These are phyloP conservation scores for Termitomyces sp. DNA, from an alignment of 768 basidiomycete genomes.

Conservation along the genomic window DNA sequence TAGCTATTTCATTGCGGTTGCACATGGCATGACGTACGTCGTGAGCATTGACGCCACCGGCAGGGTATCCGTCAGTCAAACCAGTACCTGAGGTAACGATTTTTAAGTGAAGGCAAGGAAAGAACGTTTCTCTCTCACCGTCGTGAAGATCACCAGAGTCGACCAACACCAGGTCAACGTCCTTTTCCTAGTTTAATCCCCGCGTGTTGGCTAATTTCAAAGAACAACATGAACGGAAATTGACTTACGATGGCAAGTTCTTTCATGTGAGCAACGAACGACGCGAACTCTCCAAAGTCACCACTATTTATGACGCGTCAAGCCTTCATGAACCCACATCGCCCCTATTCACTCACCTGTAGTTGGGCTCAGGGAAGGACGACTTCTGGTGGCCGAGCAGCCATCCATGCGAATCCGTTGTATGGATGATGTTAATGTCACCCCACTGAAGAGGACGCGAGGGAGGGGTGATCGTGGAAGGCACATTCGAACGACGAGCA, in stretches of 20 bases:
- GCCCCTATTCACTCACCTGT: conserved; percentile 39
- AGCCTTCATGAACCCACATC: no score
- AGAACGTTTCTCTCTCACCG: conserved; percentile 28
- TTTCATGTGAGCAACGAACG: conserved; percentile 15
- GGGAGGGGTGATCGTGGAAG: conserved; percentile 50
- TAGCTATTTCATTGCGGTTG: background rate
- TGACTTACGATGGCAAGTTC: conserved; percentile 3
- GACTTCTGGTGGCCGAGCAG: conserved; percentile 80
- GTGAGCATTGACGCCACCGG: conserved; percentile 69
- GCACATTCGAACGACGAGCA: conserved; percentile 27
- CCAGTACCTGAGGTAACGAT: conserved; percentile 52
- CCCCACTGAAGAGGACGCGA: conserved; percentile 75
- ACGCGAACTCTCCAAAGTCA: conserved; percentile 24
- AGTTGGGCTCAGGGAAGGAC: conserved; percentile 73
- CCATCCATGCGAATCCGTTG: conserved; percentile 74
- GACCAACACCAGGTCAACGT: conserved; percentile 80
- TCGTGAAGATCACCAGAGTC: conserved; percentile 82
- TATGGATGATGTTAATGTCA: conserved; percentile 85
- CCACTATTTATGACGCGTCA: conserved; percentile 21
- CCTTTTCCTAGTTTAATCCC: conserved; percentile 41
- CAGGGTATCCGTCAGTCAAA: conserved; percentile 69
- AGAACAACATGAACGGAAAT: no score
- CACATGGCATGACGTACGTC: conserved; percentile 39
- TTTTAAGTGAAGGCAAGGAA: background rate
- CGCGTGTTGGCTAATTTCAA: no score